Base-by-base conservation (phyloP, 2,329 filamentous ascomycete genomes). In the Chalara sp. region DNA sequence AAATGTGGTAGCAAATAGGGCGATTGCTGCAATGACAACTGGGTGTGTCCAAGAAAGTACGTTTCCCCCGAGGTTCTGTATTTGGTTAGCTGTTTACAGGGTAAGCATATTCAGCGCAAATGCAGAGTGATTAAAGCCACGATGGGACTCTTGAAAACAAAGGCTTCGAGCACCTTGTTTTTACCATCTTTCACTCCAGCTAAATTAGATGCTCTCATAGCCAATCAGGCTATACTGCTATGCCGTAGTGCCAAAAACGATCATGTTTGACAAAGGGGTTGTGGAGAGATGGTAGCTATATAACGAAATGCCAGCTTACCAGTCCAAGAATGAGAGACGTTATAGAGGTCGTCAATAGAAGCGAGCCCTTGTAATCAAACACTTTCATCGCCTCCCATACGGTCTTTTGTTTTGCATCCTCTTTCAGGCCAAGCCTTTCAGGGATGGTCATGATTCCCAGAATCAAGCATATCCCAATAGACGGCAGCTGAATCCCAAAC, bases 31-130 rank as follows among this genome's bases (percentile, higher is more conserved):
- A 40, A 83, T 68, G 47, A 83, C 75, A 39, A 83, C 63, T 0
- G 80, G 80, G 57, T 84, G 79, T 0, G 75, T 73, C 81, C 80
- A 84, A 7, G 78, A 72, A n/a, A 80, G 65, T 5, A 83, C 68
- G 51, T 84, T 84, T n/a, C 81, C 81, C 46, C 81, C 81, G 3
- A 84, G 70, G 50, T 76, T 84, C 74, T 80, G 21, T 21, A 21
- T 21, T 21, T 2, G 21, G 3, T 21, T 21, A 21, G 21, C 21
- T 21, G 21, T 21, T 21, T 21, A 2, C 21, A 21, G 21, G 21
- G 21, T 21, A 21, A 21, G 21, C 21, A 21, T 21, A 21, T 21
- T 21, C 21, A 2, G 21, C 21, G 21, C 21, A 21, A 21, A 21
- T 21, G 21, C 21, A 21, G 21, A 21, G 21, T 21, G 21, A 21